Conservation (phyloP, 768 basidiomycete species). For the Phlebiopsis gigantea region DNA sequence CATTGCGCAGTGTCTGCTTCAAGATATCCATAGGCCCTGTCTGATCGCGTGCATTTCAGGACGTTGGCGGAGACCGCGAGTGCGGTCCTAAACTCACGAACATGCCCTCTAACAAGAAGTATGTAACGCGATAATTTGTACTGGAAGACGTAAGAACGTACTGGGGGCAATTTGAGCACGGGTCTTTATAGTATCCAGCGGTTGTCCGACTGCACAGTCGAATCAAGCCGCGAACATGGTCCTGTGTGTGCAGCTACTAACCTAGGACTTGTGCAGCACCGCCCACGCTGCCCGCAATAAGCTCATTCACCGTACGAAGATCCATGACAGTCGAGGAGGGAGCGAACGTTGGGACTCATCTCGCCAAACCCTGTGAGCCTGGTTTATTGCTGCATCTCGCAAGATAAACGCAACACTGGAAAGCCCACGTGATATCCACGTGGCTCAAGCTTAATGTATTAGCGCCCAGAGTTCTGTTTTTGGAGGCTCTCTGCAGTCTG, state of each 20-base stretch:
- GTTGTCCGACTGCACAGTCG: slow-evolving; percentile 65
- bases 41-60: slow-evolving; percentile 31
- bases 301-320: slow-evolving; percentile 68
- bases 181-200: slow-evolving; percentile 84
- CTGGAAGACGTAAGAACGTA: slow-evolving; percentile 26
- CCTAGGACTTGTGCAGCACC: slow-evolving; percentile 89
- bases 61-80: not conserved
- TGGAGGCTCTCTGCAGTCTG: not conserved
- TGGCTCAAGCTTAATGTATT: not conserved
- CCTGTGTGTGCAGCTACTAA: not conserved
- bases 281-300: slow-evolving; percentile 83
- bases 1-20: slow-evolving; percentile 70
- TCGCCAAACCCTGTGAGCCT: not conserved
- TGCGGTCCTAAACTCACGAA: slow-evolving; percentile 55
- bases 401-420: not conserved
- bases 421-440: not conserved
- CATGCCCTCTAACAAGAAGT: slow-evolving; percentile 61
- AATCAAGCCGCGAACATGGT: not conserved
- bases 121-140: not conserved
- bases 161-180: slow-evolving; percentile 84
- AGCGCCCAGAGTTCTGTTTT: not conserved
- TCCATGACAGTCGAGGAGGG: slow-evolving; percentile 15
- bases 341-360: not conserved
- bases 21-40: slow-evolving; percentile 95
- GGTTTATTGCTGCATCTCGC: slow-evolving; percentile 1